Evolutionary conservation across 2,329 filamentous ascomycete genomes (phyloP).

Genomic region (Pseudomassariella vexata): DNA sequence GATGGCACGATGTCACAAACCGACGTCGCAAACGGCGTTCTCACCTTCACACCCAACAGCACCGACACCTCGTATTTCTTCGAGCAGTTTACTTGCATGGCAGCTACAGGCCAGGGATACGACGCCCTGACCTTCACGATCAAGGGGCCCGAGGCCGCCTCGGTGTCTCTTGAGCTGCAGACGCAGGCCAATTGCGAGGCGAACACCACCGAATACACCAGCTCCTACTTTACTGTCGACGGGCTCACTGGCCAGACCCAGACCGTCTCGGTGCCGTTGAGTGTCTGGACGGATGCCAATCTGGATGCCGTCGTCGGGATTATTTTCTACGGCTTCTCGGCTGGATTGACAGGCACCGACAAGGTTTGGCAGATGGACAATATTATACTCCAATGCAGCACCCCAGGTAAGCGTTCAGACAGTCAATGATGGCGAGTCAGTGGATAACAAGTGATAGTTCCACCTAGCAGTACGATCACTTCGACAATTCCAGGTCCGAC

Average conservation of each 20-base stretch:
- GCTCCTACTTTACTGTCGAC: slow-evolving; percentile 36
- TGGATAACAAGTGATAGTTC: too few species aligned
- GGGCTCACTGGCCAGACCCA: slow-evolving; percentile 42
- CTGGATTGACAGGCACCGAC: slow-evolving; percentile 18
- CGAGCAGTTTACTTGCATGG: slow-evolving; percentile 20
- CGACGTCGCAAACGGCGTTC: slow-evolving; percentile 11
- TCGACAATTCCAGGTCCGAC: too few species aligned
- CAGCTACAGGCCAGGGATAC: slow-evolving; percentile 13
- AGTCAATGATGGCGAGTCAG: too few species aligned
- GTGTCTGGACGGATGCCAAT: slow-evolving; percentile 42
- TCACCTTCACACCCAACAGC: slow-evolving; percentile 19
- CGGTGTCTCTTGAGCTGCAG: slow-evolving; percentile 23
- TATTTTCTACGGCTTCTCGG: slow-evolving; percentile 27
- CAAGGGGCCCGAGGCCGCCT: slow-evolving; percentile 22
- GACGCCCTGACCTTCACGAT: slow-evolving; percentile 20
- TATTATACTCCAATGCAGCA: slow-evolving; percentile 1
- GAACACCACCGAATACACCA: slow-evolving; percentile 19
- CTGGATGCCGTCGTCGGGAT: slow-evolving; percentile 39
- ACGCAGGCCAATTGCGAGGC: slow-evolving; percentile 13
- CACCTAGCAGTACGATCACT: too few species aligned
- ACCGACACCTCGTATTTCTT: slow-evolving; percentile 20
- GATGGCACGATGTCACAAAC: slow-evolving; percentile 20
- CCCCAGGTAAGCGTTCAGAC: too few species aligned
- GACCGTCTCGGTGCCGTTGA: slow-evolving; percentile 43
- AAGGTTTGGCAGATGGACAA: slow-evolving; percentile 33